Conservation (phyloP, 1,284 basidiomycete species). For the Hemileia vastatrix region DNA sequence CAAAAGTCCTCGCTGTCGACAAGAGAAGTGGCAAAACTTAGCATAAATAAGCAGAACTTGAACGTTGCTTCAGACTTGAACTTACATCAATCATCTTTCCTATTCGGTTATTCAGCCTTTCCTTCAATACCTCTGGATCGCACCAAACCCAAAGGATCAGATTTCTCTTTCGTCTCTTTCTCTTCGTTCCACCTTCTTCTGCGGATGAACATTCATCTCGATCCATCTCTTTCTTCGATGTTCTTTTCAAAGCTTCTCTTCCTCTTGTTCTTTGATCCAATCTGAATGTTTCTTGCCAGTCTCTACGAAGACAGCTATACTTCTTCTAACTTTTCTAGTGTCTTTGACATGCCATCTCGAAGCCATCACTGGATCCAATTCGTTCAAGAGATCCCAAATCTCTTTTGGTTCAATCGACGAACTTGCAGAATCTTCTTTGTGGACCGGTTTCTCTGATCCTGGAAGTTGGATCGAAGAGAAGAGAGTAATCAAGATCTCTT, state of each 20-base stretch:
- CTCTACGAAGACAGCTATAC: conserved; percentile 67
- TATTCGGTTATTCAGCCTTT: conserved; percentile 65
- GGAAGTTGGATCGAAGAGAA: conserved; percentile 27
- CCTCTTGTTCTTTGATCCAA: conserved; percentile 54
- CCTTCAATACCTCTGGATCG: conserved; percentile 55
- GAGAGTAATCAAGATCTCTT: conserved; percentile 48
- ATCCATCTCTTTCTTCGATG: conserved; percentile 11
- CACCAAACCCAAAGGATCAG: conserved; percentile 88
- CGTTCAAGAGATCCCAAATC: conserved; percentile 59
- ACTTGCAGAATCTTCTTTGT: conserved; percentile 52
- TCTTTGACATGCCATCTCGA: conserved; percentile 91
- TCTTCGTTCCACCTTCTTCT: conserved; percentile 27
- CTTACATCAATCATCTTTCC: conserved; percentile 77
- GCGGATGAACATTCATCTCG: conserved; percentile 13
- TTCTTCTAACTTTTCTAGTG: conserved; percentile 77
- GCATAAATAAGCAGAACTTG: conserved; percentile 1
- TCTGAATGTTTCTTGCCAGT: conserved; percentile 60
- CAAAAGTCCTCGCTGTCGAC: conserved; percentile 62
- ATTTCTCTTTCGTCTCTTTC: conserved; percentile 50
- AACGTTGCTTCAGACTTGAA: background rate
- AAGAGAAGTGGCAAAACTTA: conserved; percentile 1
- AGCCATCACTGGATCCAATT: conserved; percentile 66
- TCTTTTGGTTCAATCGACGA: too few relatives aligned
- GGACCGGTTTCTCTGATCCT: conserved; percentile 48
- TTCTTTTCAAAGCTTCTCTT: conserved; percentile 50